Evolutionary conservation across 2,329 filamentous ascomycete species (phyloP), one percentile per base, ranked within the genome.

Genomic region (Aspergillus hortae): DNA sequence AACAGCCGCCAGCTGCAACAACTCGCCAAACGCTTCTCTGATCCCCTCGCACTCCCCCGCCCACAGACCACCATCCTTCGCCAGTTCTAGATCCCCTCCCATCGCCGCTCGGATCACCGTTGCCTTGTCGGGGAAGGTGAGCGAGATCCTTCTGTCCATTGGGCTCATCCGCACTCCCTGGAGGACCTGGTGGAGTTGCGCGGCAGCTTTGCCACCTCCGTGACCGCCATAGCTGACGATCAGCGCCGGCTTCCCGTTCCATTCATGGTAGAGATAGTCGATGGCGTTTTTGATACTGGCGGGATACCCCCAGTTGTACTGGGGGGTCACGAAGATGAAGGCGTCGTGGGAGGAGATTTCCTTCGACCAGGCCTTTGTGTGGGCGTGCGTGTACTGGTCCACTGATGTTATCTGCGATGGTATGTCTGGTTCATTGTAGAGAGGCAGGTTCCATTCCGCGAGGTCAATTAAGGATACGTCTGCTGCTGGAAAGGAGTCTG

Each of bases 271-370:
- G 1, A 86, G 72, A 60, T 82, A 85, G 62, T 86, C 83, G 50
- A 86, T 75, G 5, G 83, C 82, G 61, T 85, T 86, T 71, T 86
- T 86, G 45, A 81, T 67, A 6, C 70, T 74, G 0, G 77, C 81
- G 0, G 82, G 71, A 5, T 83, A 67, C 21, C 79, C 76, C 62
- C 70, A 78, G 69, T 86, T 85, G 61, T 85, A 85, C 38, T 73
- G 72, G 2, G 74, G 72, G 2, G 67, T 68, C 5, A 76, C 60
- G 49, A 77, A 75, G 48, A 77, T 69, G 44, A 74, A 77, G 0
- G 60, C 74, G 11, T 66, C 61, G 52, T 69, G 66, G 7, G 59
- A 54, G 0, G 55, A 49, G 41, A 77, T 70, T 17, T 68, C 59
- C 1, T 51, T 40, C 0, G 68, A 71, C 74, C 74, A 77, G 19